Conservation (phyloP, 2,329 filamentous ascomycete genomes). For the Calonectria henricotiae region DNA sequence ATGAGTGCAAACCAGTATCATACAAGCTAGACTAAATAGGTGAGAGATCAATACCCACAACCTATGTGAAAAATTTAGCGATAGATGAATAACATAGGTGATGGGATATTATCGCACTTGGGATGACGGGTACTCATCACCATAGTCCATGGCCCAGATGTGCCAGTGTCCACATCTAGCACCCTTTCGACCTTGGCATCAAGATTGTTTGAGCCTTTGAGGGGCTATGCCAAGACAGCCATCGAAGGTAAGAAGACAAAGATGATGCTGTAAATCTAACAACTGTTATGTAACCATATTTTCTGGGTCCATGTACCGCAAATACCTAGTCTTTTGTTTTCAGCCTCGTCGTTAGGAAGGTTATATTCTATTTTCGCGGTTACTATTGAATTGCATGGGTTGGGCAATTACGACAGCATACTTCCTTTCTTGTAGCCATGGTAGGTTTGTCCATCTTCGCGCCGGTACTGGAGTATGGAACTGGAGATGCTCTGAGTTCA, state of each 20-base stretch:
- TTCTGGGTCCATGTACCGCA: background rate
- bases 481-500: slow-evolving; percentile 6
- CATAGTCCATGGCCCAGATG: slow-evolving; percentile 29
- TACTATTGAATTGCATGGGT: background rate
- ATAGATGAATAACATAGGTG: background rate
- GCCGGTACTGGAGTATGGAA: slow-evolving; percentile 2
- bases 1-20: too few species aligned
- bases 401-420: background rate
- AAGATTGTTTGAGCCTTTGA: background rate
- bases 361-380: background rate
- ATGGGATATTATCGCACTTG: background rate
- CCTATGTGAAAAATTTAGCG: background rate
- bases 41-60: slow-evolving; percentile 14
- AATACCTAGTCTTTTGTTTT: slow-evolving; percentile 22
- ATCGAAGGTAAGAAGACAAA: slow-evolving; percentile 21
- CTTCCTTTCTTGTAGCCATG: slow-evolving; percentile 19
- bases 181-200: slow-evolving; percentile 19
- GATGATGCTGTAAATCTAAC: slow-evolving; percentile 24
- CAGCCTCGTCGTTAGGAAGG: slow-evolving; percentile 18
- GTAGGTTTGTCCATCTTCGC: slow-evolving; percentile 14
- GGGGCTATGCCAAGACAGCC: slow-evolving; percentile 13
- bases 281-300: background rate
- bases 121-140: slow-evolving; percentile 23
- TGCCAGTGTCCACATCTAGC: slow-evolving; percentile 24
- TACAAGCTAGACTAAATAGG: slow-evolving; percentile 8